These are phyloP conservation scores for Triticum turgidum DNA, from an alignment of 176 grass and related monocot species.

Conservation along the genomic window DNA sequence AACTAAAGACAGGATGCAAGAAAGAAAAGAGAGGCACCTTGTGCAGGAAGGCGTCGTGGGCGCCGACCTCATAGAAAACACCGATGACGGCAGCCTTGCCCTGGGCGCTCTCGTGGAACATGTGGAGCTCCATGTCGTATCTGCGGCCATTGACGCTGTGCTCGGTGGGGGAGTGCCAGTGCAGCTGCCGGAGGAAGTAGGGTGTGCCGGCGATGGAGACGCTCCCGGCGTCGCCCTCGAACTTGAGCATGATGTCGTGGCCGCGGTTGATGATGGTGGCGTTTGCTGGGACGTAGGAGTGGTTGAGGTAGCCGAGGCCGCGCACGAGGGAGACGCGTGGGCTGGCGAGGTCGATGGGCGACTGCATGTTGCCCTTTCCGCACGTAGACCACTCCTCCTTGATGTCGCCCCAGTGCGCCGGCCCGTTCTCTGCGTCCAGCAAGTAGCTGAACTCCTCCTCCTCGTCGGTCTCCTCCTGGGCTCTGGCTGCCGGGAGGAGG, in stretches of 20 bases:
- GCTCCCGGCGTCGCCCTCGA: conserved; percentile 46
- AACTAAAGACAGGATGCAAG: not conserved
- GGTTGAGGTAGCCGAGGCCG: conserved; percentile 37
- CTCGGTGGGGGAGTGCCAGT: conserved; percentile 84
- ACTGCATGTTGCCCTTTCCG: conserved; percentile 47
- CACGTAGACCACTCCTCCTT: not conserved
- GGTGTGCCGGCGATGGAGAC: conserved; percentile 48
- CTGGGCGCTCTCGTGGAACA: conserved; percentile 56
- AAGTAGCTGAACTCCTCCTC: conserved; percentile 63
- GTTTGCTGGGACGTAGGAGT: conserved; percentile 44
- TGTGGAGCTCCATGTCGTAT: conserved; percentile 68
- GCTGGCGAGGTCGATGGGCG: conserved; percentile 61
- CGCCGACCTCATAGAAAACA: conserved; percentile 47
- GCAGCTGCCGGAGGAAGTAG: conserved; percentile 56
- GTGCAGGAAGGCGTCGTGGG: conserved; percentile 41
- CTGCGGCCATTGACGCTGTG: conserved; percentile 57
- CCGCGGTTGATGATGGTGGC: conserved; percentile 59
- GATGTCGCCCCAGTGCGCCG: not conserved
- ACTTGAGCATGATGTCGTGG: conserved; percentile 68
- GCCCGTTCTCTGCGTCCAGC: not conserved
- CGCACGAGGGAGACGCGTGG: conserved; percentile 21
- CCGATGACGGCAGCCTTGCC: conserved; percentile 48
- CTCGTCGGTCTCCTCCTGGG: too few species aligned
- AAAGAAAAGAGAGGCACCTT: not conserved
- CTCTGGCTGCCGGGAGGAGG: not conserved